Conservation (phyloP, 371 early-diverging fungal genomes). For the Batkoa obscura region DNA sequence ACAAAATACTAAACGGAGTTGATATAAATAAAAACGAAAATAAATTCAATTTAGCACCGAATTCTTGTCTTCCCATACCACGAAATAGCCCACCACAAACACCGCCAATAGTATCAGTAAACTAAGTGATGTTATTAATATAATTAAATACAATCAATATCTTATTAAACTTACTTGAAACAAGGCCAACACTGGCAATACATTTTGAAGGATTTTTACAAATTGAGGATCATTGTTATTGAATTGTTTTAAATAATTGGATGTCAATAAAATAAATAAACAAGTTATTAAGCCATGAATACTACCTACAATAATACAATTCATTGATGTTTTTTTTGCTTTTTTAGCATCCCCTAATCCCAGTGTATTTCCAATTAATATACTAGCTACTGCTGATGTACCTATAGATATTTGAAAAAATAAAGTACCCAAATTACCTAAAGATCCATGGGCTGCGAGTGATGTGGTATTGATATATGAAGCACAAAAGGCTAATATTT, state of each 20-base stretch:
- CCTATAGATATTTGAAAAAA: conserved; percentile 40
- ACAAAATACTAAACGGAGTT: not conserved
- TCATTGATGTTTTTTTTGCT: not conserved
- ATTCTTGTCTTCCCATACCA: not conserved
- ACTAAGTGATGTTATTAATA: not conserved
- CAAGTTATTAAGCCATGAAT: not conserved
- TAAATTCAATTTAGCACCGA: not conserved
- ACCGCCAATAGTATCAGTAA: not conserved
- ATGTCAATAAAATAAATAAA: not conserved
- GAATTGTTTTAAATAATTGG: not conserved
- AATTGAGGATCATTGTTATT: not conserved
- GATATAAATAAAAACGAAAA: not conserved
- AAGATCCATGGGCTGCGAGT: conserved; percentile 70
- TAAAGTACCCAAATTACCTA: conserved; percentile 41
- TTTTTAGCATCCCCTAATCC: conserved; percentile 17
- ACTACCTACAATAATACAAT: not conserved
- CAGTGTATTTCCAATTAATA: conserved; percentile 51
- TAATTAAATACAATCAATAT: not conserved
- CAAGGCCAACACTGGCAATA: not conserved
- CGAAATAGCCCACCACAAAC: not conserved
- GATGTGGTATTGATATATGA: conserved; percentile 49
- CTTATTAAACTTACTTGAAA: not conserved
- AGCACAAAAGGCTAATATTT: conserved; percentile 52
- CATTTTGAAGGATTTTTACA: not conserved
- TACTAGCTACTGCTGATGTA: conserved; percentile 40